Base-by-base conservation (phyloP, 192 early-diverging fungal genomes). In the Spizellomyces punctatus region DNA sequence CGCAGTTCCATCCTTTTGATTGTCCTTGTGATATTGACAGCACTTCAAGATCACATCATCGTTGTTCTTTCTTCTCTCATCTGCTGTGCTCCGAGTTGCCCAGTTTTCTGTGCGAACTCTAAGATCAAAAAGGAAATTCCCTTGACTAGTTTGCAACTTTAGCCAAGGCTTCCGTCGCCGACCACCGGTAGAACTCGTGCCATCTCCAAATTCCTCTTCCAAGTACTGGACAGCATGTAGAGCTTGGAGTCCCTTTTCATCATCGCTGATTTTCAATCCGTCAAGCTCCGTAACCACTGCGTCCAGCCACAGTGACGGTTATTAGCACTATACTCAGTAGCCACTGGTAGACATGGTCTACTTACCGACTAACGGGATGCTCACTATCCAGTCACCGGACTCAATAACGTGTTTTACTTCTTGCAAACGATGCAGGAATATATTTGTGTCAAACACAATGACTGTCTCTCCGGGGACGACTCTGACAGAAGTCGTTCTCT, bases 241-340 rank as follows among this genome's bases (percentile, higher is more conserved):
- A 8, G 80, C 80, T 22, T 68, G 46, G 6, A 10, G 48, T 1
- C 52, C 64, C 9, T 19, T 56, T n/a, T n/a, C 10, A 6, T 66
- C 71, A 5, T 67, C 67, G 21, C 41, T 21, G 19, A 36, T 49
- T 42, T 63, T 67, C 8, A 82, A 63, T 8, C 81, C 81, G 47
- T 79, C 81, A 43, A 82, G 62, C 47, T 82, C 81, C 10, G 76
- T 77, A 42, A 82, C 65, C 36, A 82, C 74, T 58, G 68, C 61
- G 48, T 67, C 63, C 72, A 36, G 27, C 27, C 27, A 36, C 27
- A 3, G 27, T 36, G 27, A 36, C 27, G 0, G 27, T 36, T 3
- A 36, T 36, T 36, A 36, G 27, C 9, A 74, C 21, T 17, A 73
- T 9, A 8, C 73, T 50, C 10, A 48, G 0, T 61, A 2, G 17